A percentile compares a stretch with the other conserved stretches of the same genome.
Conservation (phyloP, 495 filamentous ascomycete genomes). For the Aspergillus ostianus region DNA sequence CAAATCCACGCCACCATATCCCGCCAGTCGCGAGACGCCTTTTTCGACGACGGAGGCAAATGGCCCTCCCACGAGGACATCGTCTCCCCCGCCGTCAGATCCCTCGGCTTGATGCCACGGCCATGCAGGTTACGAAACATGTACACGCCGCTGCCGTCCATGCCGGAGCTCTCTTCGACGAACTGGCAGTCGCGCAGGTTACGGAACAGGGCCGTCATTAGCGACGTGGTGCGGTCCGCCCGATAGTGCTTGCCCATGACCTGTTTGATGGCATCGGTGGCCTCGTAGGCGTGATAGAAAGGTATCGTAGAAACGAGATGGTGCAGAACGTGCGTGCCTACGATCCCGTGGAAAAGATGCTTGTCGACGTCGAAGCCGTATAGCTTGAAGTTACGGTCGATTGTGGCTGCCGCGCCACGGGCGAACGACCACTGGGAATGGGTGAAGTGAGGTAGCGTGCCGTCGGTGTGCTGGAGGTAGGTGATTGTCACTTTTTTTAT, state of each 20-base stretch:
- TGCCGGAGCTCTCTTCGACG: neutral
- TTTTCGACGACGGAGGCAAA: neutral
- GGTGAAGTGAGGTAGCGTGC: constrained; percentile 75
- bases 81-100: neutral
- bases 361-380: constrained; percentile 55
- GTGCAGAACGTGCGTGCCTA: constrained; percentile 86
- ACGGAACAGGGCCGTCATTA: neutral
- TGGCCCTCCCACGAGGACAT: neutral
- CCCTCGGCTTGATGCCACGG: neutral
- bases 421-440: constrained; percentile 74
- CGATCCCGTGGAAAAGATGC: constrained; percentile 80
- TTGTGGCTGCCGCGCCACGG: constrained; percentile 78
- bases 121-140: neutral
- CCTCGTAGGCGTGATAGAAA: neutral
- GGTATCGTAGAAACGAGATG: constrained; percentile 61
- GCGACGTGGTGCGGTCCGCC: constrained; percentile 24
- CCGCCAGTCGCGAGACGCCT: neutral
- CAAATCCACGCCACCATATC: neutral
- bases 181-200: neutral
- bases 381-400: constrained; percentile 84
- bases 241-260: neutral
- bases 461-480: constrained; percentile 86
- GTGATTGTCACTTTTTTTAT: constrained; percentile 64
- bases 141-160: neutral
- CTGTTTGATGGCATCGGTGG: neutral